These are phyloP conservation scores for Globisporangium iwayamae DNA, from an alignment of 352 stramenopile genomes.

Conservation along the genomic window DNA sequence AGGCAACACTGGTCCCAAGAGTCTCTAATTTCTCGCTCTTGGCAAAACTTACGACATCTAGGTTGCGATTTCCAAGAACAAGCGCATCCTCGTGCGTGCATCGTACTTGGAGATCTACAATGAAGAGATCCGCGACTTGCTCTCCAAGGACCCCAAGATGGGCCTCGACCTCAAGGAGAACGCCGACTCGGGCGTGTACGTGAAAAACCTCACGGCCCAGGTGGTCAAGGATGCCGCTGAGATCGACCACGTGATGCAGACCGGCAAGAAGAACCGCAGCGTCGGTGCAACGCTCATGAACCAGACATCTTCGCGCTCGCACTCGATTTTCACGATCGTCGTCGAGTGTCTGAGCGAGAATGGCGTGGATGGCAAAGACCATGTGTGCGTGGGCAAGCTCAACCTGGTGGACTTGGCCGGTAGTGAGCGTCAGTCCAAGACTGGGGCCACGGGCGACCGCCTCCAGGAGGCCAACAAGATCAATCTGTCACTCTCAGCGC, in stretches of 20 bases:
- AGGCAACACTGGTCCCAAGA: too few relatives aligned
- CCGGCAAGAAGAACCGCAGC: too few relatives aligned
- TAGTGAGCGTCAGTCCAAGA: conserved; percentile 75
- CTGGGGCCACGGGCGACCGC: conserved; percentile 59
- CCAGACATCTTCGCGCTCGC: conserved; percentile 90
- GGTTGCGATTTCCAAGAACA: conserved; percentile 79
- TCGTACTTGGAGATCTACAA: conserved; percentile 98
- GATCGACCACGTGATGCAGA: too few relatives aligned
- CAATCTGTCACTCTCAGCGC: conserved; percentile 71
- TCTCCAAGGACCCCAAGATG: conserved; percentile 72
- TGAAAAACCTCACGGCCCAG: conserved; percentile 83
- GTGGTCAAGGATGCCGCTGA: conserved; percentile 85
- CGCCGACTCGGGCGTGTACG: conserved; percentile 51
- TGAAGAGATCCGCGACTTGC: conserved; percentile 95
- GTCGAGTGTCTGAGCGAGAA: conserved; percentile 88
- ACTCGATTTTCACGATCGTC: conserved; percentile 98
- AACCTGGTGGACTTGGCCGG: conserved; percentile 90
- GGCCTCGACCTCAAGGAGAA: conserved; percentile 92
- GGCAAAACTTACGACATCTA: neutral
- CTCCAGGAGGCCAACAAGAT: conserved; percentile 85
- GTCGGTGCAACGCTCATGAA: too few relatives aligned
- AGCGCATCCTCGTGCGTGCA: conserved; percentile 93
- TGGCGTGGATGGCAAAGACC: conserved; percentile 73
- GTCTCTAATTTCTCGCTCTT: neutral
- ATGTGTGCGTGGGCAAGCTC: conserved; percentile 95